Evolutionary conservation across 331 rosid species (phyloP), one percentile per base, ranked within the genome.

Genomic region (Malus hybrid): DNA sequence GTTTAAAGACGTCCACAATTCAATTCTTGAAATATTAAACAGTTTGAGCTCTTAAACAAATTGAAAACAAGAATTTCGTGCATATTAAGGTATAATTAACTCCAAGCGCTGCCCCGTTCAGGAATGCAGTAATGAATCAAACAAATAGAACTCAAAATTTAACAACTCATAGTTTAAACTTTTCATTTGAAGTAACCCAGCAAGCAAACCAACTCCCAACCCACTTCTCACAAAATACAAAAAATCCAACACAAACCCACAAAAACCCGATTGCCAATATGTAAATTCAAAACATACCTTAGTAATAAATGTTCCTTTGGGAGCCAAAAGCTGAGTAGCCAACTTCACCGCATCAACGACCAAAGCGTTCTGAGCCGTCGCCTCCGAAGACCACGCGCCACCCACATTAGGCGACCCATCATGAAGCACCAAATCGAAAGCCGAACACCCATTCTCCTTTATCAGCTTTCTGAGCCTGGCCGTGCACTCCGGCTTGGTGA

Each of bases 341-440:
- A 93, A 63, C 80, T 80, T 93, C 6, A 93, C 91, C 4, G 98
- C 72, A 50, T 91, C 97, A 13, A 93, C 87, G 19, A 91, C 98
- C 74, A 93, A 87, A 0, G 98, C 85, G 77, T 93, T 93, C 91
- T 93, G 98, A 68, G 78, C 72, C 78, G 73, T 94, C 22, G 98
- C 98, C 65, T 94, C 98, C 75, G 93, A 97, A 42, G 97, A 82
- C 98, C 97, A 94, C 0, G 97, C 97, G 6, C 98, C 97, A 14
- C 98, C 98, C 18, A 91, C 82, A 61, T 94, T 91, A 0, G 97
- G 98, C 1, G 97, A 94, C 7, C 98, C 98, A 46, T 94, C 97
- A 58, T 89, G 97, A 70, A 94, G 70, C 2, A 94, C 77, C 63
- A 91, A 87, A 61, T 94, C 90, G n/a, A 91, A 94, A 2, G 92